Evolutionary conservation across 2,329 filamentous ascomycete species (phyloP).

Genomic region (Aspergillus melleus): DNA sequence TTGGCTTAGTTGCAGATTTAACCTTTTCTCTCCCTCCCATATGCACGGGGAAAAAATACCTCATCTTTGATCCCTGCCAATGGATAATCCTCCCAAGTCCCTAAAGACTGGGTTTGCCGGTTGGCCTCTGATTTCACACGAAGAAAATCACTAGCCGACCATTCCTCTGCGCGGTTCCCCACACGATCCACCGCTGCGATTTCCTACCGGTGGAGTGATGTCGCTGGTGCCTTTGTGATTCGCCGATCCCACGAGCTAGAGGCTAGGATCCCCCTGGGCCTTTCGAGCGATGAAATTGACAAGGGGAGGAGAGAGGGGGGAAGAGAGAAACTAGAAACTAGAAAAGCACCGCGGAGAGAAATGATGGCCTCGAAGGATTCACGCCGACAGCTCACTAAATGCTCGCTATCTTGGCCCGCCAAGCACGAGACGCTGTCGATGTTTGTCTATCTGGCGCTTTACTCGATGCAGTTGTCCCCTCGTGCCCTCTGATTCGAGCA

Average conservation of each 20-base stretch:
- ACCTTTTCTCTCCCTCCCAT: conserved; percentile 2
- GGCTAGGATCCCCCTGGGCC: conserved; percentile 7
- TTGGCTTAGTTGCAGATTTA: conserved; percentile 5
- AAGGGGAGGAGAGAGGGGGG: conserved; percentile 2
- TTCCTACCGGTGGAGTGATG: conserved; percentile 3
- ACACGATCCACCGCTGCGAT: conserved; percentile 8
- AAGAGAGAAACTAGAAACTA: too few relatives aligned
- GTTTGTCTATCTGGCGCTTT: conserved; percentile 2
- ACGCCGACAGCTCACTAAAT: conserved; percentile 12
- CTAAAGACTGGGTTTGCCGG: neutral
- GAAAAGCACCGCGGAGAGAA: neutral
- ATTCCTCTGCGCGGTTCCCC: conserved; percentile 6
- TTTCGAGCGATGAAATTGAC: conserved; percentile 6
- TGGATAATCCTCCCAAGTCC: neutral
- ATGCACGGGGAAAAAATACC: conserved; percentile 7
- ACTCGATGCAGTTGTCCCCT: conserved; percentile 10
- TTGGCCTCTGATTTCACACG: neutral
- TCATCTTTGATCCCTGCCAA: conserved; percentile 4
- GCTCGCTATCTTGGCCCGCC: conserved; percentile 9
- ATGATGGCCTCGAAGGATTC: conserved; percentile 11
- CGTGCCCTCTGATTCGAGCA: conserved; percentile 11
- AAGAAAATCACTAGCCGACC: conserved; percentile 2
- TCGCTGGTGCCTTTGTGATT: conserved; percentile 2
- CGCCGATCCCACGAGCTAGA: conserved; percentile 7
- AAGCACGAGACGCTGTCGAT: conserved; percentile 2